Evolutionary conservation across 768 basidiomycete species (phyloP), one percentile per base, ranked within the genome.

Genomic region (Tulasnella sp.): DNA sequence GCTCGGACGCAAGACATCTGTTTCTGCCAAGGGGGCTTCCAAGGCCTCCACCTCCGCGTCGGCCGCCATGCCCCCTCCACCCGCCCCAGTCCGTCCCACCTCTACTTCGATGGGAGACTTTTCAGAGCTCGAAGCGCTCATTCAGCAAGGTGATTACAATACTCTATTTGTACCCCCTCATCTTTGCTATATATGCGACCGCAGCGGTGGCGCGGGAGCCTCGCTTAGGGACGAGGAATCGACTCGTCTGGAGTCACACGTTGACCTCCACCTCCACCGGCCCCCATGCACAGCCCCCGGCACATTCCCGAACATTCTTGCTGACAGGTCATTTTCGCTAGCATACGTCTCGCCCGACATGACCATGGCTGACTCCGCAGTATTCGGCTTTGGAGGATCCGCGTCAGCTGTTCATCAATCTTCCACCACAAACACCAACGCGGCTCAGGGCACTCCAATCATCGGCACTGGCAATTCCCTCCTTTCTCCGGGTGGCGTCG

Each of bases 61-160:
- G 42, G 32, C 67, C 9, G 67, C 39, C 42, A 32, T 32, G 32
- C 69, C 26, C 32, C 32, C 40, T 70, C 29, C 52, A 22, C 26
- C 69, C 44, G 52, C 52, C 42, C 36, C 40, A 16, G 40, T 67
- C 67, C 41, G 35, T 32, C 42, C 42, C 42, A 70, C 3, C 47
- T n/a, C 68, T n/a, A 5, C 68, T 19, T 32, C 36, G 42, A 59
- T 69, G 68, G 47, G 44, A 19, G 22, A 26, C 34, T 69, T 69
- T 52, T 35, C 44, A 36, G 68, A 69, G 32, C 42, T 69, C 32
- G 42, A 52, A 35, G 16, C 32, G 3, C 32, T 44, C 47, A 69
- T 35, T 69, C 68, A 69, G 42, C 47, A 41, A 69, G 68, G 68
- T 69, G 68, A 69, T 26, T 44, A 68, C 47, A 26, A 52, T 40